phyloP scores from a whole-genome alignment of 208 protist species.

The Balamuthia mandrillaris region DNA sequence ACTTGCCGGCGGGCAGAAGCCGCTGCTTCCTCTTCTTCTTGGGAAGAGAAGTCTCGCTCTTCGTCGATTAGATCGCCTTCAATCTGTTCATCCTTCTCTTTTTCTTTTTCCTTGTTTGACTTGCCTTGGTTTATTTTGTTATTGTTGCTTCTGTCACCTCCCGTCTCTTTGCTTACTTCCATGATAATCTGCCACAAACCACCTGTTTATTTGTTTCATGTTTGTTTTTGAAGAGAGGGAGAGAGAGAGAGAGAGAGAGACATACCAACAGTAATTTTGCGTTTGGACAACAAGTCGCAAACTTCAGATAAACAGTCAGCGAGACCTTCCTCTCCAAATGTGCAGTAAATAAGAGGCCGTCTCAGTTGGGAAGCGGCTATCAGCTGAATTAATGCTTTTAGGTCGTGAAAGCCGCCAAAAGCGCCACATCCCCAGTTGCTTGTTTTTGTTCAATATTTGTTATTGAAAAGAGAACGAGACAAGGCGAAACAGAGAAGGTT shows the following conservation, averaged over 20 bases:
- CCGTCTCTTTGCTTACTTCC: not conserved
- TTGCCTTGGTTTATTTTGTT: not conserved
- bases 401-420: slow-evolving; percentile 14
- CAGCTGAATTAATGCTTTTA: slow-evolving; percentile 31
- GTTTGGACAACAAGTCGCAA: not conserved
- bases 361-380: not conserved
- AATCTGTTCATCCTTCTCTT: not conserved
- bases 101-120: not conserved
- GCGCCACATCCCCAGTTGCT: slow-evolving; percentile 37
- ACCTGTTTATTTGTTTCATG: not conserved
- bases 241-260: not conserved
- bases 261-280: not conserved
- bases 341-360: slow-evolving; percentile 11
- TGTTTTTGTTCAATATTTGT: not conserved
- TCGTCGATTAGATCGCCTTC: too few relatives aligned
- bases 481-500: not conserved
- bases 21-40: too few relatives aligned
- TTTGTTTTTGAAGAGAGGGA: not conserved
- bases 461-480: not conserved
- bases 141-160: not conserved
- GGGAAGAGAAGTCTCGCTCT: too few relatives aligned
- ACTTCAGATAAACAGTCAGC: not conserved
- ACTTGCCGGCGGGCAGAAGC: too few relatives aligned
- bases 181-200: not conserved
- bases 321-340: slow-evolving; percentile 8